Conservation (phyloP, 306 rosid species). For the Cajanus cajan region DNA sequence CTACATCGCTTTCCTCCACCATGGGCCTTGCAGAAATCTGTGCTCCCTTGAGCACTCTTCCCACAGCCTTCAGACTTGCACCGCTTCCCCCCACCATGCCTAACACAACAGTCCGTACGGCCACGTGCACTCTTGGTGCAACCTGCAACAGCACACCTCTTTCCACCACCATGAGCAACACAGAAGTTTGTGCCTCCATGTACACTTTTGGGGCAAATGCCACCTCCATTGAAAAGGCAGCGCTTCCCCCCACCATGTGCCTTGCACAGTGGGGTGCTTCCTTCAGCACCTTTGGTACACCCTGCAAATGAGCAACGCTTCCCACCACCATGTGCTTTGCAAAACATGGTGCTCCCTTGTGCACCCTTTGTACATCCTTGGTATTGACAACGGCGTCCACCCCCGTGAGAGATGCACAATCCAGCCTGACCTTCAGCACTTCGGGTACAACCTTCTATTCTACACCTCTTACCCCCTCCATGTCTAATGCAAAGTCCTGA, state of each 20-base stretch:
- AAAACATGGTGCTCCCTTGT: constrained; percentile 89
- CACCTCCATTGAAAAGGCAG: constrained; percentile 90
- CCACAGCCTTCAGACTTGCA: constrained; percentile 78
- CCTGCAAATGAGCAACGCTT: constrained; percentile 88
- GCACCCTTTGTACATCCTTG: constrained; percentile 81
- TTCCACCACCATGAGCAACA: constrained; percentile 99
- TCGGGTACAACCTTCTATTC: constrained; percentile 70
- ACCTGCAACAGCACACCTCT: constrained; percentile 84
- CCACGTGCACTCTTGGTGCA: constrained; percentile 99
- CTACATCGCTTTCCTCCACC: constrained; percentile 95
- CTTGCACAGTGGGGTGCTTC: constrained; percentile 98
- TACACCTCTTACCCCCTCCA: constrained; percentile 97
- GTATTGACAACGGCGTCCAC: constrained; percentile 92
- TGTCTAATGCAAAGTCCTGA: constrained; percentile 98
- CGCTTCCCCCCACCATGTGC: constrained; percentile 99
- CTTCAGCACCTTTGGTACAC: constrained; percentile 98
- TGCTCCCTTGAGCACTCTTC: constrained; percentile 99
- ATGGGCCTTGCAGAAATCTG: constrained; percentile 98
- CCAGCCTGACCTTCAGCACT: constrained; percentile 99
- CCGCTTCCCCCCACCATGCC: constrained; percentile 96
- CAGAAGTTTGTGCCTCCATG: constrained; percentile 97
- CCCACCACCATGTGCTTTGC: constrained; percentile 99
- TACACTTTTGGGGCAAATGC: constrained; percentile 96
- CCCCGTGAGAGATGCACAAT: constrained; percentile 95
- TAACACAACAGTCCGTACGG: constrained; percentile 92